Conservation (phyloP, 176 grass and related monocot species). For the Avena sativa region DNA sequence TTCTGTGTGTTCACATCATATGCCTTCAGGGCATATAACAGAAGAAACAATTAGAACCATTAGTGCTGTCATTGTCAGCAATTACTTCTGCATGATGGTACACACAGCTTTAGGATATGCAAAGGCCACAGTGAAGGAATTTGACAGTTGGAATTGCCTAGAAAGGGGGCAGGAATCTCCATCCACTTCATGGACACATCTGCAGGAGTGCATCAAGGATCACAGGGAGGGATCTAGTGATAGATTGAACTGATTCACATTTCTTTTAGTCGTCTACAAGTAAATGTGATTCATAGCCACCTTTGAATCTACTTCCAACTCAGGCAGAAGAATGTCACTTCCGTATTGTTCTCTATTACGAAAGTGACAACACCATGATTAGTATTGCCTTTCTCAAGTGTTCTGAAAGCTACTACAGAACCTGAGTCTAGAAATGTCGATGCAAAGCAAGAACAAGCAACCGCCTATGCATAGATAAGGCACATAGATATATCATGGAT, state of each 20-base stretch:
- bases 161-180: constrained; percentile 6
- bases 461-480: background rate
- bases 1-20: background rate
- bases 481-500: background rate
- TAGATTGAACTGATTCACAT: background rate
- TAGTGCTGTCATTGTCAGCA: background rate
- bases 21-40: background rate
- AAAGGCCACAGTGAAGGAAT: constrained; percentile 18
- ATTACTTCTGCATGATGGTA: background rate
- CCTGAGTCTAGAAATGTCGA: constrained; percentile 9
- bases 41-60: background rate
- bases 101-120: constrained; percentile 18
- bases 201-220: constrained; percentile 26
- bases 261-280: constrained; percentile 10
- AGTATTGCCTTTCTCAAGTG: constrained; percentile 32
- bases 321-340: constrained; percentile 33
- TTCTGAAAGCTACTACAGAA: constrained; percentile 32
- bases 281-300: constrained; percentile 23
- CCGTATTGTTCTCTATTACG: constrained; percentile 15
- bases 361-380: constrained; percentile 24
- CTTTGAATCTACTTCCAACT: background rate
- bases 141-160: constrained; percentile 28
- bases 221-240: constrained; percentile 6
- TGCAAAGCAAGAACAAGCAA: background rate
- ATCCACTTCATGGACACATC: constrained; percentile 16